Percentiles rank a stretch among this genome's conserved stretches.
phyloP scores from a whole-genome alignment of 1,139 yeast species.

The Saccharomyces hybrid region DNA sequence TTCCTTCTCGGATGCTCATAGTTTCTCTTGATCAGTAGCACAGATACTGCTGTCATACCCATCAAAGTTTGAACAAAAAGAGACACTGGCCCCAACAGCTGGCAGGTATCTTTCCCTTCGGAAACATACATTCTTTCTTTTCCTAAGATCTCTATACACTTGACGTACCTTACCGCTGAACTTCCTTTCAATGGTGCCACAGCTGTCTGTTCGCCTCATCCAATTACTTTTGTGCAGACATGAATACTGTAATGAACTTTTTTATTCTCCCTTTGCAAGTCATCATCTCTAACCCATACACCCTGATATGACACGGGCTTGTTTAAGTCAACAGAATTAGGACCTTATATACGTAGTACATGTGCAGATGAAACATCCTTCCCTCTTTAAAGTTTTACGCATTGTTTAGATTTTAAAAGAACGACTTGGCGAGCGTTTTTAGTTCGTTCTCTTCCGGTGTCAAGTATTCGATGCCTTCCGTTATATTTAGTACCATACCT shows the following conservation, averaged over 20 bases:
- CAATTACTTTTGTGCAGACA: not conserved
- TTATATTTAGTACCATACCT: conserved; percentile 17
- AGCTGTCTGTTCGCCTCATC: not conserved
- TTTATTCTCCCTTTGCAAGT: not conserved
- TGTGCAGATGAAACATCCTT: not conserved
- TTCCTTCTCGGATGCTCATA: conserved; percentile 82
- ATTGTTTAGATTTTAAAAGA: conserved; percentile 4
- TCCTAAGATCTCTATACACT: too few species aligned
- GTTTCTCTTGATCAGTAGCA: conserved; percentile 66
- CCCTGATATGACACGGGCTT: not conserved
- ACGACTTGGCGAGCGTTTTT: conserved; percentile 4
- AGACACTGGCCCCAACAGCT: conserved; percentile 66
- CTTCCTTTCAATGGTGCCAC: not conserved
- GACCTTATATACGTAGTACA: not conserved
- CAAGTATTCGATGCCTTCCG: conserved; percentile 4
- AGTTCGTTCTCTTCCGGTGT: conserved; percentile 11
- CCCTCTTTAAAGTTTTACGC: not conserved
- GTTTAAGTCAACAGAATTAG: not conserved
- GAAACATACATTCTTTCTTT: not conserved
- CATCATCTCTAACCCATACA: not conserved
- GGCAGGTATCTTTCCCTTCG: conserved; percentile 36
- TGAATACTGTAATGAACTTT: not conserved
- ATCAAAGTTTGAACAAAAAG: conserved; percentile 54
- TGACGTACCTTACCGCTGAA: too few species aligned
- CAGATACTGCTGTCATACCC: conserved; percentile 69